Evolutionary conservation across 148 eudicot species (phyloP).

Genomic region (Camellia lanceoleosa): DNA sequence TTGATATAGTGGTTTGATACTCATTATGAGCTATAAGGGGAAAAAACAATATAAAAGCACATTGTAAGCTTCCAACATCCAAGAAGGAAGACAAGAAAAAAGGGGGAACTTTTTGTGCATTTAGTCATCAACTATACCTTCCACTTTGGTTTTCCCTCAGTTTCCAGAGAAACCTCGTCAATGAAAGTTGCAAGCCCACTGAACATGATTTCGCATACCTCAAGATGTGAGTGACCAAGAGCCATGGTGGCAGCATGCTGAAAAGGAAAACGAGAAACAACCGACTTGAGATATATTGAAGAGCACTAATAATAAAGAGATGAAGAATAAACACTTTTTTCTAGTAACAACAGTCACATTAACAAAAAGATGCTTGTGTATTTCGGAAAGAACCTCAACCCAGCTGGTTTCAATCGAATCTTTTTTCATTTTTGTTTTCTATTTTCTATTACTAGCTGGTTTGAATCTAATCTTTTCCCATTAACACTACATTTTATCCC

Average conservation of each 20-base stretch:
- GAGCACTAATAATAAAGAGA: background rate
- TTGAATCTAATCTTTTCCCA: background rate
- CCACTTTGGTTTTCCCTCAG: slow-evolving; percentile 98
- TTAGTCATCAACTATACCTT: slow-evolving; percentile 55
- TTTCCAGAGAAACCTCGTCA: slow-evolving; percentile 82
- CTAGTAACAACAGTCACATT: background rate
- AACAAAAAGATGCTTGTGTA: slow-evolving; percentile 1
- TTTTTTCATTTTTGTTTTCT: background rate
- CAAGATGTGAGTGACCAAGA: slow-evolving; percentile 95
- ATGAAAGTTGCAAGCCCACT: slow-evolving; percentile 87
- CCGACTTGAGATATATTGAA: background rate
- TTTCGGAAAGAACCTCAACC: background rate
- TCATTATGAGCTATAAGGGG: background rate
- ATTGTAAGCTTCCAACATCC: background rate
- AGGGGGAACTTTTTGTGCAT: background rate
- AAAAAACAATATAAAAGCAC: background rate
- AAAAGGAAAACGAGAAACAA: slow-evolving; percentile 16
- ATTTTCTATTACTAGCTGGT: background rate
- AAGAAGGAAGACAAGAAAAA: background rate
- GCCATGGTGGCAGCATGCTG: slow-evolving; percentile 99
- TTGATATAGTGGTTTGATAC: background rate
- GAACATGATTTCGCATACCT: slow-evolving; percentile 89
- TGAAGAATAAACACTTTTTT: background rate
- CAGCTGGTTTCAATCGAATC: background rate
- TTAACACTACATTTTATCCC: background rate